Evolutionary conservation across 1,284 basidiomycete species (phyloP), one percentile per base, ranked within the genome.

Genomic region (Trichosporon coremiiforme): DNA sequence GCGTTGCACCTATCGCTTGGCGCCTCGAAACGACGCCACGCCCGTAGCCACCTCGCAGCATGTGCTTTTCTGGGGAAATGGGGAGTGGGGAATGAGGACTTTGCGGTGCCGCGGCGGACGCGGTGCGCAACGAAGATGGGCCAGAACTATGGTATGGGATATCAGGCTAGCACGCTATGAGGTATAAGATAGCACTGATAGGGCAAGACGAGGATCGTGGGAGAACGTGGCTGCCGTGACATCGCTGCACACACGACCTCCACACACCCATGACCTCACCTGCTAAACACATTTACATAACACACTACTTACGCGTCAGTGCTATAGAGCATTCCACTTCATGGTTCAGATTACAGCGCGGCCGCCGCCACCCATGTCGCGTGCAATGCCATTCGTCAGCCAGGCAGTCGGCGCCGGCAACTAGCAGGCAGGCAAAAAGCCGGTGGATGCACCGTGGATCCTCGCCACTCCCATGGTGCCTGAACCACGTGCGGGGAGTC

Each of bases 361-460:
- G 50, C 25, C 55, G 15, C 55, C 55, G 55, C 55, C 25, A 60
- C 55, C 55, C 15, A 60, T 60, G 15, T 60, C 55, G 55, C 57
- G 31, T n/a, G 17, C 29, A 33, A 33, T 6, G 31, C 31, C 15
- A 62, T 62, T 33, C 57, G 57, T 62, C 57, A 62, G 57, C 29
- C 17, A 12, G 31, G 15, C 36, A 13, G 15, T 5, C 29, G 4
- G 57, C 57, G 15, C 57, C 55, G 50, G 50, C 50, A 60, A 60
- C 20, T 55, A 22, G 55, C 13, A 4, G 29, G 8, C 31, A 31
- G 17, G n/a, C n/a, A n/a, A n/a, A 5, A 35, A n/a, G 57, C 29
- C 57, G 57, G 57, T 62, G 57, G 57, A 62, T 35, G 57, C 57
- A 17, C 57, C 57, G 31, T 62, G 57, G 57, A 62, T 33, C 9